Evolutionary conservation across 1,284 basidiomycete species (phyloP), one percentile per base, ranked within the genome.

Genomic region (Cystobasidium sp.): DNA sequence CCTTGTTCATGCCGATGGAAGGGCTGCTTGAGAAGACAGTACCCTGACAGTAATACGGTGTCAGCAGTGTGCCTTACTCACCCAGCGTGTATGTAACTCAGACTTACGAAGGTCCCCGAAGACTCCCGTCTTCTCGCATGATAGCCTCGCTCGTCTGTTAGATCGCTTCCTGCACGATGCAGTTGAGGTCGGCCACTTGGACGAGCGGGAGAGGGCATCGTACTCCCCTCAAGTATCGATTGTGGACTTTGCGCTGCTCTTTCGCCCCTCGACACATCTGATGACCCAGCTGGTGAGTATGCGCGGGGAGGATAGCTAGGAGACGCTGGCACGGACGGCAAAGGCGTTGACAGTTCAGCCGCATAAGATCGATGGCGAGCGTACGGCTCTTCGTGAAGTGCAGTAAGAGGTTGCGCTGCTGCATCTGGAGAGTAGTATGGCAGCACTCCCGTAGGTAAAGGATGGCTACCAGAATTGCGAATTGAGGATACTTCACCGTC

Each of bases 231-330:
- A 20, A 31, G 2, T 5, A 31, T 31, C 39, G 20, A 44, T 3
- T 41, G 47, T 24, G 37, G 39, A 9, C 31, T 39, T 31, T 20
- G 3, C 39, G 47, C 43, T 12, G 20, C 8, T 44, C 5, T 41
- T 12, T 20, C 20, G 24, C 14, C n/a, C 14, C 39, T 47, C 10
- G 43, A 49, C 0, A 47, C 24, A 20, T 61, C 55, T n/a, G 53
- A 61, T 49, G 49, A 39, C 10, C 56, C 43, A 37, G 68, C 69
- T 16, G 69, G 69, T 7, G 69, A 71, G 44, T 71, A 63, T 7
- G 61, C 61, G 12, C 69, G 58, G 31, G 69, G 69, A 10, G 69
- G 69, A 55, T 64, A 71, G 31, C 39, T 44, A 22, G 61, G 69
- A 9, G 69, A 63, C 18, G 58, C 44, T 20, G 69, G 58, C 9